Evolutionary conservation across 2,329 filamentous ascomycete species (phyloP).

Genomic region (Phyllosticta citribraziliensis): DNA sequence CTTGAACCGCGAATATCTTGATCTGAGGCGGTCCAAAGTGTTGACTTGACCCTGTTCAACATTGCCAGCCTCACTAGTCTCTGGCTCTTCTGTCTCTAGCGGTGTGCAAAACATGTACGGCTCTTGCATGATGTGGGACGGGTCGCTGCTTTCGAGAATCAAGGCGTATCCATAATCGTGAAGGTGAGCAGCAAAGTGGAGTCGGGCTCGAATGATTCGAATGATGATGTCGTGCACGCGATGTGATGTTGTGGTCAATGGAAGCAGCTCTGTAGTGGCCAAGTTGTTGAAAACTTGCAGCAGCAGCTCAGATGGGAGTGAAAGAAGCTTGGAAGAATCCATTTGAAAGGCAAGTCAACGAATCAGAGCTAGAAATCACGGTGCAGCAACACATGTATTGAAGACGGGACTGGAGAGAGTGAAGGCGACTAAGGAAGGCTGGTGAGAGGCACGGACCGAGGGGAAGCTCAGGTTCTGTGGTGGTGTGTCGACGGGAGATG

Average conservation of each 20-base stretch:
- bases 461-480: no score
- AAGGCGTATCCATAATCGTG: slow-evolving; percentile 48
- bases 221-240: slow-evolving; percentile 55
- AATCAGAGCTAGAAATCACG: neutral
- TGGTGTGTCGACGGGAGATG: no score
- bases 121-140: slow-evolving; percentile 53
- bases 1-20: slow-evolving; percentile 58
- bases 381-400: neutral
- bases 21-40: slow-evolving; percentile 25
- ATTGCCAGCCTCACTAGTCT: slow-evolving; percentile 24
- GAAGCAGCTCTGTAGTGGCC: slow-evolving; percentile 37
- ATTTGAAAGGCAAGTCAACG: slow-evolving; percentile 10
- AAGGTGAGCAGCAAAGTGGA: slow-evolving; percentile 49
- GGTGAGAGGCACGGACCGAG: no score
- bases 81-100: slow-evolving; percentile 53
- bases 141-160: slow-evolving; percentile 71
- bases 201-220: slow-evolving; percentile 54
- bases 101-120: slow-evolving; percentile 62
- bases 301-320: slow-evolving; percentile 24
- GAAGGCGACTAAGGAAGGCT: no score
- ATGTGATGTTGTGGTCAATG: slow-evolving; percentile 48
- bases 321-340: neutral
- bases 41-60: slow-evolving; percentile 16
- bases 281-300: slow-evolving; percentile 33
- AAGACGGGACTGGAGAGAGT: no score